These are phyloP conservation scores for Austroboletus novae-zelandiae DNA, from an alignment of 1,284 basidiomycete genomes.

Conservation along the genomic window DNA sequence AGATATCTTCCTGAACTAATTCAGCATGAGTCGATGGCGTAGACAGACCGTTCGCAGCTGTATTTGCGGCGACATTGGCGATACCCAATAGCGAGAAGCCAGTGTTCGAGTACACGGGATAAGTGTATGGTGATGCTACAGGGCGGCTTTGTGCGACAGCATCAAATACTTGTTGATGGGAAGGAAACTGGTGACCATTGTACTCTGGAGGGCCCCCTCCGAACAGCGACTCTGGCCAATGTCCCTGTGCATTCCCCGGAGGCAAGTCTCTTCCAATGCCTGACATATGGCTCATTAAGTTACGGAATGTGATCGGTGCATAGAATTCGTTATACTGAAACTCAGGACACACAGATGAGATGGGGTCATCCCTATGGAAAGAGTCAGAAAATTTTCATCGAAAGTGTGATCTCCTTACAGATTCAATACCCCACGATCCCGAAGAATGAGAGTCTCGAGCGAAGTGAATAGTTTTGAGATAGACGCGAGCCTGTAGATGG, in stretches of 20 bases:
- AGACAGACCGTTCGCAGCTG: conserved; percentile 22
- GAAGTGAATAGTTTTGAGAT: conserved; percentile 49
- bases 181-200: conserved; percentile 32
- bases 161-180: conserved; percentile 33
- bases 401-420: conserved; percentile 31
- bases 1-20: conserved; percentile 43
- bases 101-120: conserved; percentile 50
- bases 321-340: conserved; percentile 23
- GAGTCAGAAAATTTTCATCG: not conserved
- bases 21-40: conserved; percentile 38
- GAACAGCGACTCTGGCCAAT: conserved; percentile 36
- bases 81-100: conserved; percentile 43
- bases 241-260: conserved; percentile 33
- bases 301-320: conserved; percentile 42
- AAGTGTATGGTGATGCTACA: conserved; percentile 41
- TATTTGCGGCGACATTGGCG: conserved; percentile 43
- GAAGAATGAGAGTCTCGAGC: conserved; percentile 45
- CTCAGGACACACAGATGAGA: conserved; percentile 22
- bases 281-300: conserved; percentile 46
- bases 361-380: conserved; percentile 17
- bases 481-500: conserved; percentile 48
- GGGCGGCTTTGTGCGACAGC: conserved; percentile 37
- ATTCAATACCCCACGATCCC: conserved; percentile 40
- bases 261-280: conserved; percentile 49
- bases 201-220: conserved; percentile 27